Conservation (phyloP, 768 basidiomycete species). For the Rhizopogon rudus region DNA sequence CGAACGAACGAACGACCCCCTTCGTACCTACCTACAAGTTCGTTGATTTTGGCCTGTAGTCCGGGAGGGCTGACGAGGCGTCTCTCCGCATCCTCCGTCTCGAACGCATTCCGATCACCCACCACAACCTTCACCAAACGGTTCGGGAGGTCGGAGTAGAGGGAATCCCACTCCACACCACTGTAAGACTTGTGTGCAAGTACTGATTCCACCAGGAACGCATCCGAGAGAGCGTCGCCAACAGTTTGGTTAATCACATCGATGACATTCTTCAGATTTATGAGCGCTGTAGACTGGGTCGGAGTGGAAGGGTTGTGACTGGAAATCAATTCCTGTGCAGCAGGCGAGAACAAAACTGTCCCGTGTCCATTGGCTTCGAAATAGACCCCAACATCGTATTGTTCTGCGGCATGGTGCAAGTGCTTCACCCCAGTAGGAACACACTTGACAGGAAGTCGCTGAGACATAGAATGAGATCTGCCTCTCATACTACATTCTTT, state of each 20-base stretch:
- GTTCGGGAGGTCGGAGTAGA: conserved; percentile 93
- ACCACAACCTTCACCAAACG: conserved; percentile 93
- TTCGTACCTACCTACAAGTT: conserved; percentile 69
- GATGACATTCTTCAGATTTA: conserved; percentile 70
- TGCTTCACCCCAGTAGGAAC: conserved; percentile 97
- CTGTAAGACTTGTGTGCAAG: conserved; percentile 86
- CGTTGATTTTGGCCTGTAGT: conserved; percentile 79
- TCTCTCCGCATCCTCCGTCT: conserved; percentile 92
- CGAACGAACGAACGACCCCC: conserved; percentile 91
- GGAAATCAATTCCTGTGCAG: conserved; percentile 57
- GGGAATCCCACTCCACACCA: conserved; percentile 83
- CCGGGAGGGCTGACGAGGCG: conserved; percentile 75
- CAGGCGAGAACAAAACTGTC: conserved; percentile 88
- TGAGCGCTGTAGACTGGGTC: conserved; percentile 75
- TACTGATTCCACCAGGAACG: conserved; percentile 91
- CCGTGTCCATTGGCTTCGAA: conserved; percentile 99
- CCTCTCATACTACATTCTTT: background rate
- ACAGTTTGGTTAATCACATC: conserved; percentile 96
- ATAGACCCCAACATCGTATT: conserved; percentile 94
- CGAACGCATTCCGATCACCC: conserved; percentile 73
- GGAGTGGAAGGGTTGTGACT: conserved; percentile 72
- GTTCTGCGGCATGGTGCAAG: conserved; percentile 94
- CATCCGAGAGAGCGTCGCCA: conserved; percentile 93
- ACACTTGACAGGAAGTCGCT: conserved; percentile 93
- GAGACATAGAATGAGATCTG: conserved; percentile 7